Base-by-base conservation (phyloP, 805 yeast genomes). In the Saturnispora besseyi region DNA sequence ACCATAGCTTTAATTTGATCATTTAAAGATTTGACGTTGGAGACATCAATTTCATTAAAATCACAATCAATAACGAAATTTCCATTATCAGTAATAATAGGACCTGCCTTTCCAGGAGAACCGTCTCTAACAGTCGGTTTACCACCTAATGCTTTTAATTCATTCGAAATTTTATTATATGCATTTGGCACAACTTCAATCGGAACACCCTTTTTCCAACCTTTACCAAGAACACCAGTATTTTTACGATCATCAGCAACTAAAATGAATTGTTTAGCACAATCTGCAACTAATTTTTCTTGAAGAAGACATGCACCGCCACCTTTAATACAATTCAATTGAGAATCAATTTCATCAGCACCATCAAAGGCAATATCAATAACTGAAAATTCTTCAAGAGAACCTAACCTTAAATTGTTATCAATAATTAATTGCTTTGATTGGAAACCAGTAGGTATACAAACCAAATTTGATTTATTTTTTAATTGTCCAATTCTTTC, bases 221-320 rank as follows among this genome's bases (percentile, higher is more conserved):
- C 72, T 28, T 77, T 73, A 34, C 99, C 98, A 58, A 93, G 75
- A 41, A 65, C 63, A 24, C 78, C 74, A 21, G 95, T 81, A 61
- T 79, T 82, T 70, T 93, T 93, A 62, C 96, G 75, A 64, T 79
- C 84, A 67, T 93, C 99, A 2, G 98, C 99, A 46, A 93, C 97
- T 21, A 91, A 75, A 28, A 93, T 73, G 62, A 91, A 89, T 59
- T 76, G 77, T 51, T 77, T 71, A 3, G 96, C 81, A 53, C 87
- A 79, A 50, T 79, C 76, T 15, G 96, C 96, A 12, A 93, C 96
- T 48, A 93, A 74, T 69, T 93, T 93, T 66, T 93, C 99, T 70
- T 91, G 99, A 70, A 93, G 84, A 55, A 89, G 73, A 67, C 99
- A 93, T 2, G 97, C 99, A 40, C 99, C 99, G 45, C 99, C 99